Evolutionary conservation across 805 yeast genomes (phyloP).

Genomic region (Jamesozyma rosinii): DNA sequence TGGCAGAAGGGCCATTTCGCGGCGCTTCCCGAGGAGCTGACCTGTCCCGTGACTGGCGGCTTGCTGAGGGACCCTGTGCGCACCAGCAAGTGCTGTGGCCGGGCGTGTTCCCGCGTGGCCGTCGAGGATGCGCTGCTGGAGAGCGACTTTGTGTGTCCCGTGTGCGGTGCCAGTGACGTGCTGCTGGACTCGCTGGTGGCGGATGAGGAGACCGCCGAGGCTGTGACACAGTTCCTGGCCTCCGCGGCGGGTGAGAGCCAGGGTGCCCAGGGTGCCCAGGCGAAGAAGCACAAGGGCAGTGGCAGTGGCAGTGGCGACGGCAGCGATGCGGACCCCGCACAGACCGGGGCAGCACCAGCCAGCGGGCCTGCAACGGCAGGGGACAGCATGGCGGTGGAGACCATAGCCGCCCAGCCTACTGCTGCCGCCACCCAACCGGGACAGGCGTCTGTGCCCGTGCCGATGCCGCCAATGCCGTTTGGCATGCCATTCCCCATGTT

Average conservation of each 20-base stretch:
- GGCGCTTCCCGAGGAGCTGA: slow-evolving; percentile 45
- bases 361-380: not conserved
- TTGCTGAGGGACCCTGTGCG: slow-evolving; percentile 62
- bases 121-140: slow-evolving; percentile 64
- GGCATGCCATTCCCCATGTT: slow-evolving; percentile 32
- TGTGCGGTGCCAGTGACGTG: slow-evolving; percentile 65
- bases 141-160: slow-evolving; percentile 84
- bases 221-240: slow-evolving; percentile 45
- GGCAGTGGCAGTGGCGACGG: not conserved
- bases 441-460: slow-evolving; percentile 7
- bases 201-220: slow-evolving; percentile 50
- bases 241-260: too few relatives aligned
- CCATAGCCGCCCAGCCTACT: too few relatives aligned
- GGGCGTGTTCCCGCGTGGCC: slow-evolving; percentile 47
- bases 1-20: slow-evolving; percentile 38
- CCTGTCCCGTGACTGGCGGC: slow-evolving; percentile 63
- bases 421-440: too few relatives aligned
- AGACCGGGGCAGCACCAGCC: not conserved
- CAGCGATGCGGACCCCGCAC: not conserved
- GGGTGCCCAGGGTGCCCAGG: slow-evolving; percentile 7
- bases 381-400: not conserved
- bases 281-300: too few relatives aligned
- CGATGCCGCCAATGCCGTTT: slow-evolving; percentile 27
- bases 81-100: slow-evolving; percentile 71
- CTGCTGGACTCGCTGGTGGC: slow-evolving; percentile 61